Percentiles rank a stretch among this genome's conserved stretches.
Evolutionary conservation across 148 eudicot genomes (phyloP).

Genomic region (Chenopodium berlandieri): DNA sequence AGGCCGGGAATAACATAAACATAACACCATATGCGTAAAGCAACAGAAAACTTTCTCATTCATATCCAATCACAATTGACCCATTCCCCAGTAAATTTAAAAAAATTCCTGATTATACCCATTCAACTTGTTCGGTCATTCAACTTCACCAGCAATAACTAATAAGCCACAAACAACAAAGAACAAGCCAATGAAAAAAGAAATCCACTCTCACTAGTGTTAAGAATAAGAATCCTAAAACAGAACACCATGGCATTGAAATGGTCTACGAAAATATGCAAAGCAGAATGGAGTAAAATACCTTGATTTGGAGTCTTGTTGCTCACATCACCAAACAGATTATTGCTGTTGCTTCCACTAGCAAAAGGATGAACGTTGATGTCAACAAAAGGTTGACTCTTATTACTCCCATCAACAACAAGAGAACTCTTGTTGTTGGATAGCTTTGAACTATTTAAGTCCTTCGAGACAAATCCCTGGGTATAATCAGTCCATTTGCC

Average conservation of each 20-base stretch:
- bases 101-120: background rate
- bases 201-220: background rate
- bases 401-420: constrained; percentile 21
- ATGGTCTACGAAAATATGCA: background rate
- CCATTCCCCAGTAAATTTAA: background rate
- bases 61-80: background rate
- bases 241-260: background rate
- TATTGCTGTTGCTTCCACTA: constrained; percentile 26
- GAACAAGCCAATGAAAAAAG: background rate
- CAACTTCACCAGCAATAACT: background rate
- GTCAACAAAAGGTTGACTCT: constrained; percentile 21
- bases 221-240: background rate
- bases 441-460: constrained; percentile 32
- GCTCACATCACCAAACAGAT: constrained; percentile 28
- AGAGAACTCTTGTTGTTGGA: constrained; percentile 28
- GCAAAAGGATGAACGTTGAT: constrained; percentile 24
- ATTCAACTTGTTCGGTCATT: background rate
- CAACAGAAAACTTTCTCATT: background rate
- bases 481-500: constrained; percentile 37
- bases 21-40: background rate
- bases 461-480: constrained; percentile 39
- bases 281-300: constrained; percentile 25
- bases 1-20: background rate
- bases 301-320: constrained; percentile 45
- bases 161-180: background rate